Base-by-base conservation (phyloP, 257 asterid genomes). In the Nemophila menziesii region DNA sequence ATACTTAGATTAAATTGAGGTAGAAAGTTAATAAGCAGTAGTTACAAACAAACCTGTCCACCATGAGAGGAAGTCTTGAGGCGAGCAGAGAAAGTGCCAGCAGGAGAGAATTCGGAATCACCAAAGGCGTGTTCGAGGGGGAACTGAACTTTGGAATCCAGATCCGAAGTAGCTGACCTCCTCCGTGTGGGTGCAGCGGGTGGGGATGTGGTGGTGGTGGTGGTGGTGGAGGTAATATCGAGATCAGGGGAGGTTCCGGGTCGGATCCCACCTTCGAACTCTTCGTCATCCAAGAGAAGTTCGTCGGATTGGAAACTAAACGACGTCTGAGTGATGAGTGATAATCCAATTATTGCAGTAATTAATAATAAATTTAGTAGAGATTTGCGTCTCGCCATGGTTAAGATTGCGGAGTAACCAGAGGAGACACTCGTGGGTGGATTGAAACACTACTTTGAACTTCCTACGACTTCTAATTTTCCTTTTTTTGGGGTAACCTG, bases 61-160 rank as follows among this genome's bases (percentile, higher is more conserved):
- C 92, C 90, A 21, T 75, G 86, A 38, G 92, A 58, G 50, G 85
- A 77, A 51, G 75, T 72, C 61, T 77, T 90, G 45, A 90, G 67
- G 44, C 99, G 93, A 54, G 96, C 99, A 12, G 93, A 68, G 65
- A 90, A 90, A 15, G 78, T 67, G 22, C 99, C 99, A 20, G 96
- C 96, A 26, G 83, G 74, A 1, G 73, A 67, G 72, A 90, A 90
- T 39, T 79, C 83, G 38, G 93, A 75, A 51, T 77, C 89, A 8
- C 94, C 96, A 40, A 90, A 90, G 45, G 96, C 85, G 62, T 90
- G 99, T 40, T 90, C 94, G 20, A 90, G 78, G 7, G 67, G 10
- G 65, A 90, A 77, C 65, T 85, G 93, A 50, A 90, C 37, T 63
- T 81, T 85, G 34, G 96, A 85, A 58, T 85, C 93, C 23, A 78